phyloP scores from a whole-genome alignment of 139 green algal genomes.

The Chlamydomonas incerta region DNA sequence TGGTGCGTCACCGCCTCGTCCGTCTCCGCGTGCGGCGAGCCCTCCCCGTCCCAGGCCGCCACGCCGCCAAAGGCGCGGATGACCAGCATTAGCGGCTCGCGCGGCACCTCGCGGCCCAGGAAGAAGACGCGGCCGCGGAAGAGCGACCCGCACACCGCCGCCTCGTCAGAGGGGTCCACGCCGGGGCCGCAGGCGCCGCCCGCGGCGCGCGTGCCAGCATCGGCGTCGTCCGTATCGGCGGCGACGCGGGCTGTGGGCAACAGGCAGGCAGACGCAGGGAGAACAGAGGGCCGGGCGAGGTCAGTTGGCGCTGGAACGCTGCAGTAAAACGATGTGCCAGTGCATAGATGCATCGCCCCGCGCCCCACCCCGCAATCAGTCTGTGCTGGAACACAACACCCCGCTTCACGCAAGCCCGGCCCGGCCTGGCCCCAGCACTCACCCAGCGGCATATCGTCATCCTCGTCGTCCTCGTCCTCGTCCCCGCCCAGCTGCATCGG shows the following conservation, averaged over 20 bases:
- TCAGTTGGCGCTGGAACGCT: too few species aligned
- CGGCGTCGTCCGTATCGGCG: neutral
- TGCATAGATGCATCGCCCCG: too few species aligned
- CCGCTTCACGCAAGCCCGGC: too few species aligned
- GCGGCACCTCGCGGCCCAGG: conserved; percentile 88
- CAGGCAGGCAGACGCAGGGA: neutral
- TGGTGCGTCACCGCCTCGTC: conserved; percentile 94
- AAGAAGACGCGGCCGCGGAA: conserved; percentile 94
- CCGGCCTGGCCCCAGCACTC: too few species aligned
- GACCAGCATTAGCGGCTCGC: conserved; percentile 93
- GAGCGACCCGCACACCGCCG: conserved; percentile 76
- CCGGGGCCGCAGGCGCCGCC: conserved; percentile 66
- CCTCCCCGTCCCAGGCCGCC: conserved; percentile 93
- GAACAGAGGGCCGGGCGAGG: too few species aligned
- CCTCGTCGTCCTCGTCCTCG: conserved; percentile 10
- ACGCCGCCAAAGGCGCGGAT: conserved; percentile 93
- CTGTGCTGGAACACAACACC: too few species aligned
- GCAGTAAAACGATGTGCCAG: too few species aligned
- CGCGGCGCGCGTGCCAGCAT: conserved; percentile 52
- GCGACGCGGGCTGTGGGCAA: neutral
- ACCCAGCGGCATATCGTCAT: conserved; percentile 8
- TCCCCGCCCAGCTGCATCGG: conserved; percentile 11
- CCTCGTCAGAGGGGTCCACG: conserved; percentile 78
- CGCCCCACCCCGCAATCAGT: too few species aligned
- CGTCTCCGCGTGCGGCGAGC: conserved; percentile 77